These are phyloP conservation scores for Lyophyllum semitale DNA, from an alignment of 768 basidiomycete genomes.

Conservation along the genomic window DNA sequence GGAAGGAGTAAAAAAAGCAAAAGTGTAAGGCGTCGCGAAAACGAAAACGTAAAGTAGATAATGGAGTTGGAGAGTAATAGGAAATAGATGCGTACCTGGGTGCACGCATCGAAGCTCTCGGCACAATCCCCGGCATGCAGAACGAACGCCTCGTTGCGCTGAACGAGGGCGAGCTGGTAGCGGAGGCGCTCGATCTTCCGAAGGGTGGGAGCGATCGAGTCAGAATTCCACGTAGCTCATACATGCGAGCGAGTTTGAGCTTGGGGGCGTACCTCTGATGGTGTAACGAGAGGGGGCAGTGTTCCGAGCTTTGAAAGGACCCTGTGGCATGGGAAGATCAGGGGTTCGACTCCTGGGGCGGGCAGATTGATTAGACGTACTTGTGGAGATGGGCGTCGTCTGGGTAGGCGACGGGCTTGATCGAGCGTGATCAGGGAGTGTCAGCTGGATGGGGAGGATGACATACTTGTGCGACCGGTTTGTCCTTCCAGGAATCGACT, in stretches of 20 bases:
- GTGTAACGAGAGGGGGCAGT: slow-evolving; percentile 90
- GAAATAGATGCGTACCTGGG: slow-evolving; percentile 59
- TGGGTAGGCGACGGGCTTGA: slow-evolving; percentile 69
- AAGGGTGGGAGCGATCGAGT: slow-evolving; percentile 4
- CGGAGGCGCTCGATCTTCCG: slow-evolving; percentile 86
- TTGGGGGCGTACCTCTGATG: slow-evolving; percentile 73
- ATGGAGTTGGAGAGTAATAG: slow-evolving; percentile 1
- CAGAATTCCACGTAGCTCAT: too few species aligned
- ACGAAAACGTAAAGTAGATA: not conserved
- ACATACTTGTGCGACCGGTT: slow-evolving; percentile 72
- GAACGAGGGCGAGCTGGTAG: slow-evolving; percentile 76
- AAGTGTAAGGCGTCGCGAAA: slow-evolving; percentile 2
- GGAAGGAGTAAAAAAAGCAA: slow-evolving; percentile 4
- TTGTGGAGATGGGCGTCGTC: slow-evolving; percentile 60
- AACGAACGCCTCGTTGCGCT: slow-evolving; percentile 87
- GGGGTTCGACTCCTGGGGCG: too few species aligned
- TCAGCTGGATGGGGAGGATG: not conserved
- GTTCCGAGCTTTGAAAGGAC: slow-evolving; percentile 74
- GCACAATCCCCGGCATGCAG: slow-evolving; percentile 98
- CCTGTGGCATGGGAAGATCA: too few species aligned
- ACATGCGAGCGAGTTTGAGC: slow-evolving; percentile 1
- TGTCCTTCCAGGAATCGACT: slow-evolving; percentile 79
- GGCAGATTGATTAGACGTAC: slow-evolving; percentile 33
- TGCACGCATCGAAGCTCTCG: slow-evolving; percentile 93
- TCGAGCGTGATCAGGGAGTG: not conserved